Base-by-base conservation (phyloP, 2,329 filamentous ascomycete genomes). In the Shiraia bambusicola region DNA sequence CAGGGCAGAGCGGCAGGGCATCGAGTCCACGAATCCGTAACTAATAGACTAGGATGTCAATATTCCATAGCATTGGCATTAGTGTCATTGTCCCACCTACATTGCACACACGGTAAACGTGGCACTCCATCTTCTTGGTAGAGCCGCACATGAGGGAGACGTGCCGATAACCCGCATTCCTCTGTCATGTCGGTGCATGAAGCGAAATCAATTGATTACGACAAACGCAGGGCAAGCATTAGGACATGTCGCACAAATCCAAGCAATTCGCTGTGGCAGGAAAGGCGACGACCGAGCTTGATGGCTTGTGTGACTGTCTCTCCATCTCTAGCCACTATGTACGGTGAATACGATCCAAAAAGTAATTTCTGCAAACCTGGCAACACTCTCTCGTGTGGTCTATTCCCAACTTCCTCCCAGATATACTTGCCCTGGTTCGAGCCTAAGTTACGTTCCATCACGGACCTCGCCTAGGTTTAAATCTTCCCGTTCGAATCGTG, bases 301-400 rank as follows among this genome's bases (percentile, higher is more conserved):
- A 46, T 52, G 45, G 44, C 49, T 50, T 55, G 39, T 48, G 41
- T n/a, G n/a, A n/a, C n/a, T n/a, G n/a, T n/a, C n/a, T 50, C 47
- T 50, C 45, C 50, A 55, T 45, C 43, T 37, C 16, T 37, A 47
- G 35, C 33, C 35, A 40, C 35, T 35, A 45, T 26, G 28, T 34
- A 31, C 30, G 50, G 38, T 40, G 16, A 34, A 35, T 16, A 45
- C 17, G 37, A 26, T 28, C 40, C 10, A 37, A 49, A 34, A 16
- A 13, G 27, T n/a, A 26, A 16, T 39, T 26, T 47, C 33, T 40
- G 48, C 44, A 33, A 50, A 31, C 11, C 34, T 16, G 15, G 25
- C 25, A 29, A 7, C 27, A 19, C 26, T 33, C 13, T 31, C 28
- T 40, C 34, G 30, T 34, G 26, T 40, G 34, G 30, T 22, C 22